phyloP scores from a whole-genome alignment of 192 early-diverging fungal genomes.

The Chytriomyces sp. region DNA sequence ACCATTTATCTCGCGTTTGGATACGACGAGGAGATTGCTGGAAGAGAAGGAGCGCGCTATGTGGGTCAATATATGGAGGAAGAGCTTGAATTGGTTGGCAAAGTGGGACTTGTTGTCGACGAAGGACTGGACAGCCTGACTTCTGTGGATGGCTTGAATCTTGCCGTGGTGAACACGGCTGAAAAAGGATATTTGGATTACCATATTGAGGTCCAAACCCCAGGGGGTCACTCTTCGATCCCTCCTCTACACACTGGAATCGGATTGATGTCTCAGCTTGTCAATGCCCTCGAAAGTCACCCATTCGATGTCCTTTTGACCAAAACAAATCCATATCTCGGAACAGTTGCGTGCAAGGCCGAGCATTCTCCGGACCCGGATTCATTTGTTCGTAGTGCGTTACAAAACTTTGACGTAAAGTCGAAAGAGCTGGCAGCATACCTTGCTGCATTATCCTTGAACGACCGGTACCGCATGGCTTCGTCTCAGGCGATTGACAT shows the following conservation, averaged over 20 bases:
- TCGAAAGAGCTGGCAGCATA: constrained; percentile 2
- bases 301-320: constrained; percentile 26
- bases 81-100: constrained; percentile 35
- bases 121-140: constrained; percentile 22
- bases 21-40: constrained; percentile 46
- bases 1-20: constrained; percentile 48
- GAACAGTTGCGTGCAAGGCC: constrained; percentile 22
- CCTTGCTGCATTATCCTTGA: not conserved
- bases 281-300: constrained; percentile 34
- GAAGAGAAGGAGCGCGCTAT: constrained; percentile 25
- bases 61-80: constrained; percentile 37
- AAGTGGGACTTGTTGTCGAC: constrained; percentile 48
- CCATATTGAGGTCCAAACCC: constrained; percentile 28
- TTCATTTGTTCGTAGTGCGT: not conserved
- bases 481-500: constrained; percentile 54
- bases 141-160: constrained; percentile 3
- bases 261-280: constrained; percentile 35
- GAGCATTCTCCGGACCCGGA: constrained; percentile 25
- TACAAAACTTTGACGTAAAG: constrained; percentile 15
- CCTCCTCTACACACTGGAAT: constrained; percentile 46
- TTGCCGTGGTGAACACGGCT: constrained; percentile 39
- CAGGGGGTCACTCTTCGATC: constrained; percentile 51
- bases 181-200: constrained; percentile 50
- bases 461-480: constrained; percentile 36
- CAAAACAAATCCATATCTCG: constrained; percentile 33